A percentile compares a stretch with the other conserved stretches of the same genome.
phyloP scores from a whole-genome alignment of 192 early-diverging fungal genomes.

The Coemansia sp. region DNA sequence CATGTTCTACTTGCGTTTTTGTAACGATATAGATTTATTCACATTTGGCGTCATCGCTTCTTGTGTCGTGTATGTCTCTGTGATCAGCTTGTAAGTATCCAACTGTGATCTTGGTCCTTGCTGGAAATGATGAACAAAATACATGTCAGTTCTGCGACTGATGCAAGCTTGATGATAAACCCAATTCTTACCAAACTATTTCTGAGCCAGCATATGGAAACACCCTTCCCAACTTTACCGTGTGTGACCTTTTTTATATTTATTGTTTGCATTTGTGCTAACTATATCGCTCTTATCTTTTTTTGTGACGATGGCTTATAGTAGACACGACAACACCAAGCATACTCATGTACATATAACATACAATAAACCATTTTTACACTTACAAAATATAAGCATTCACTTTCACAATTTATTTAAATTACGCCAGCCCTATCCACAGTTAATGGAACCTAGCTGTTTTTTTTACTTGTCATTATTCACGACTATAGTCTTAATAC shows the following conservation, averaged over 20 bases:
- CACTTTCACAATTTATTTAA: background rate
- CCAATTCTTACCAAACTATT: constrained; percentile 40
- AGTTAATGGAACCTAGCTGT: background rate
- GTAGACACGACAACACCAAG: background rate
- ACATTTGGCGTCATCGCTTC: no score
- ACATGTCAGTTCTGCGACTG: constrained; percentile 58
- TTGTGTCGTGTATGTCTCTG: background rate
- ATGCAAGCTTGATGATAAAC: constrained; percentile 59
- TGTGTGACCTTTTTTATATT: background rate
- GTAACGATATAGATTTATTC: background rate
- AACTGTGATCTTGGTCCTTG: background rate
- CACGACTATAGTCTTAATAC: no score
- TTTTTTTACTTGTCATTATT: no score
- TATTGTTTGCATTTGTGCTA: background rate
- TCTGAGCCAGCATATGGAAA: constrained; percentile 27
- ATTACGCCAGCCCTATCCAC: background rate
- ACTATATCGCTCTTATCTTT: background rate
- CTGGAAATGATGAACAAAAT: constrained; percentile 38
- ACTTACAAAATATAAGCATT: background rate
- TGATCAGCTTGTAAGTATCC: constrained; percentile 8
- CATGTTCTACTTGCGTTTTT: background rate
- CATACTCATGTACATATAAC: background rate
- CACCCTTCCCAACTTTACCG: background rate
- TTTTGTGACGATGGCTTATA: background rate
- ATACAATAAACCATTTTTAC: background rate